Percentiles rank a stretch among this genome's conserved stretches.
These are phyloP conservation scores for carrot (Daucus carota) DNA, from an alignment of 129 eudicot species.

Conservation along the genomic window DH1_v3.0 NC_030385.2:45995501-45996000, in stretches of 20 bases:
- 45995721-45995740: slow-evolving; percentile 2
- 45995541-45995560: slow-evolving; percentile 9
- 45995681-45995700: slow-evolving; percentile 12
- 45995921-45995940: background rate
- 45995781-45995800: background rate
- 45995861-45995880: background rate
- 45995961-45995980: background rate
- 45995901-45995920: background rate
- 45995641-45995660: slow-evolving; percentile 4
- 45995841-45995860: background rate
- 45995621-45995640: slow-evolving; percentile 10
- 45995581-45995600: slow-evolving; percentile 11
- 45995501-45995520: background rate
- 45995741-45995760: slow-evolving; percentile 8
- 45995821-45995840: background rate
- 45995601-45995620: slow-evolving; percentile 4
- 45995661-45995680: slow-evolving; percentile 12
- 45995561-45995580: slow-evolving; percentile 9
- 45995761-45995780: background rate
- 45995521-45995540: slow-evolving; percentile 9
- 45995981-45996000: background rate
- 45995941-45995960: background rate
- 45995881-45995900: background rate
- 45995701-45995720: slow-evolving; percentile 4
- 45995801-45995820: background rate